Evolutionary conservation across 768 basidiomycete genomes (phyloP), one percentile per base, ranked within the genome.

Genomic region (Lactarius tabidus): DNA sequence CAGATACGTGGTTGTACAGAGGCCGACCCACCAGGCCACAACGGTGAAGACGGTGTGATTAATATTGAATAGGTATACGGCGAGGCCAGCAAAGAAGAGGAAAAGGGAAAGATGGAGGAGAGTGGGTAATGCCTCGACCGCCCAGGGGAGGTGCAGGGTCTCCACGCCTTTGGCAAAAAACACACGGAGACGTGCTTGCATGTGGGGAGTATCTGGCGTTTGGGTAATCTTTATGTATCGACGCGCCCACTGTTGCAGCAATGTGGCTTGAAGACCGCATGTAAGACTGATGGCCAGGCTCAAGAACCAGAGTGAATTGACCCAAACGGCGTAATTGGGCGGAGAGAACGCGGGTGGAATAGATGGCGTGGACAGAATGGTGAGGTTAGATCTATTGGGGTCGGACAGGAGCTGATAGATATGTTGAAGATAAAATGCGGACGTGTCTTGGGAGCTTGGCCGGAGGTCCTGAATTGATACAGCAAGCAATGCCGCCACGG

Each of bases 81-180:
- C 2, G 28, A 65, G 64, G 23, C 64, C 66, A 2, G 45, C 29
- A 38, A 67, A 54, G 64, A 67, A 67, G 14, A 67, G 58, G 56
- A 60, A 65, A 6, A 67, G 57, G 10, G 66, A 59, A 33, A 65
- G 31, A 29, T 66, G 58, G 12, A 67, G 55, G 26, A 67, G 38
- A 0, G 60, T 10, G 18, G 67, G 67, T 8, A 67, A 29, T 14
- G 63, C 31, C 18, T 59, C 57, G 3, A 63, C 45, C 3, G 48
- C 48, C 54, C 38, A 53, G 31, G 31, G 45, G 15, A 52, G 26
- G n/a, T 58, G 55, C 6, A 43, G 26, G 6, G 29, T 43, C 14
- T 64, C n/a, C 2, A 64, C 20, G 6, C 63, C 63, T 33, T 59
- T 31, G 2, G 36, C 17, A 31, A 64, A 45, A 57, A 57, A 64